phyloP scores from a whole-genome alignment of 2,329 filamentous ascomycete species.

The Colletotrichum cereale region DNA sequence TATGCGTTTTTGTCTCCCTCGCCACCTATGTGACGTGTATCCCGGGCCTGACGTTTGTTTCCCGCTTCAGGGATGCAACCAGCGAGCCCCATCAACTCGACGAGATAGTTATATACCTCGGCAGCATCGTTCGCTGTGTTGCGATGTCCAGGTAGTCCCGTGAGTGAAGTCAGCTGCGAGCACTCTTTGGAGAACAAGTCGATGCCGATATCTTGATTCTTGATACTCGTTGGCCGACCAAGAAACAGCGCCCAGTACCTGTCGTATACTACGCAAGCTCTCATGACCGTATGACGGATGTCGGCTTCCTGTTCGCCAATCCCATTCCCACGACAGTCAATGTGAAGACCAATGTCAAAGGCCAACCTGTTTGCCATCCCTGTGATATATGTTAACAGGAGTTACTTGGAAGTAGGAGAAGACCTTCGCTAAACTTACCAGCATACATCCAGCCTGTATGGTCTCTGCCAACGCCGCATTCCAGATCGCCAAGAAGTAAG shows the following conservation, averaged over 20 bases:
- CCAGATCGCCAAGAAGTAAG: constrained; percentile 64
- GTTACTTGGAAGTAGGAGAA: constrained; percentile 39
- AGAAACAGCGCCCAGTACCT: constrained; percentile 68
- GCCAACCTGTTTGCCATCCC: constrained; percentile 60
- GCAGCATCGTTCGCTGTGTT: constrained; percentile 41
- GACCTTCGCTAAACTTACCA: constrained; percentile 50
- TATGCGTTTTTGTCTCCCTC: constrained; percentile 61
- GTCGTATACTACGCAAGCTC: constrained; percentile 66
- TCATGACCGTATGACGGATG: constrained; percentile 64
- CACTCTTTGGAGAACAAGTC: constrained; percentile 61
- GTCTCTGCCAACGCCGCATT: constrained; percentile 66
- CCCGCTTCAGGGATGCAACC: constrained; percentile 63
- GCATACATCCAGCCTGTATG: constrained; percentile 68
- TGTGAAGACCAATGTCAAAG: constrained; percentile 63
- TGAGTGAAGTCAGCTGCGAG: constrained; percentile 54
- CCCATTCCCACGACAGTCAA: constrained; percentile 56
- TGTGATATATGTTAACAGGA: constrained; percentile 35
- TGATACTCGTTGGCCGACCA: constrained; percentile 66
- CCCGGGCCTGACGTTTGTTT: constrained; percentile 52
- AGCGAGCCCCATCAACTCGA: constrained; percentile 68
- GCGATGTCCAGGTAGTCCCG: constrained; percentile 49
- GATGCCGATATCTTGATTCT: constrained; percentile 62
- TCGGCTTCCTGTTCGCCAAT: constrained; percentile 60
- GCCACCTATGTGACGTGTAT: constrained; percentile 46
- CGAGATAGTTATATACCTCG: constrained; percentile 63